Conservation (phyloP, 306 rosid genomes). For the Oxytropis ochrocephala region DNA sequence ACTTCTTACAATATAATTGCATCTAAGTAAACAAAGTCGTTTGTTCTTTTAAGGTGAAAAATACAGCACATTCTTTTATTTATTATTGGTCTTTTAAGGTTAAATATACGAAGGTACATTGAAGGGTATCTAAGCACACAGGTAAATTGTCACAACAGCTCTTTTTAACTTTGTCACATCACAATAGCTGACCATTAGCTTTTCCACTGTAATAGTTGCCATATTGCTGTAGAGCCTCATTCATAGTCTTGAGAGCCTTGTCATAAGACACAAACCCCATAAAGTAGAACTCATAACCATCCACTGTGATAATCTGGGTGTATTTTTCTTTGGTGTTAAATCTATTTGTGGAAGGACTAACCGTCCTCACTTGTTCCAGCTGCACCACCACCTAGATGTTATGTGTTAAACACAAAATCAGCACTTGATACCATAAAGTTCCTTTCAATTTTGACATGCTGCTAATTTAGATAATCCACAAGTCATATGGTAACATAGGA, state of each 20-base stretch:
- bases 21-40: neutral
- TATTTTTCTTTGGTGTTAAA: constrained; percentile 50
- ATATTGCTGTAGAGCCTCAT: constrained; percentile 27
- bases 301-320: constrained; percentile 44
- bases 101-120: neutral
- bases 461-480: neutral
- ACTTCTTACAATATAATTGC: too few species aligned
- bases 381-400: constrained; percentile 43
- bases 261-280: constrained; percentile 72
- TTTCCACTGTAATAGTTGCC: constrained; percentile 3
- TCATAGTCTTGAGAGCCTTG: constrained; percentile 55
- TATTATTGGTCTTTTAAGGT: neutral
- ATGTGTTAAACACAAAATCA: constrained; percentile 2
- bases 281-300: constrained; percentile 62
- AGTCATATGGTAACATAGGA: neutral
- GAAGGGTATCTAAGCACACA: neutral
- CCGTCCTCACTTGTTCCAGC: constrained; percentile 46
- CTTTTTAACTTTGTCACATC: neutral
- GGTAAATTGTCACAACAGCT: neutral
- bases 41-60: neutral
- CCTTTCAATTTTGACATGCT: neutral
- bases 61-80: neutral
- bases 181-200: neutral
- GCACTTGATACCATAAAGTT: neutral
- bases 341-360: constrained; percentile 41